Conservation (phyloP, 1,284 basidiomycete species). For the Cutaneotrichosporon daszewskae region DNA sequence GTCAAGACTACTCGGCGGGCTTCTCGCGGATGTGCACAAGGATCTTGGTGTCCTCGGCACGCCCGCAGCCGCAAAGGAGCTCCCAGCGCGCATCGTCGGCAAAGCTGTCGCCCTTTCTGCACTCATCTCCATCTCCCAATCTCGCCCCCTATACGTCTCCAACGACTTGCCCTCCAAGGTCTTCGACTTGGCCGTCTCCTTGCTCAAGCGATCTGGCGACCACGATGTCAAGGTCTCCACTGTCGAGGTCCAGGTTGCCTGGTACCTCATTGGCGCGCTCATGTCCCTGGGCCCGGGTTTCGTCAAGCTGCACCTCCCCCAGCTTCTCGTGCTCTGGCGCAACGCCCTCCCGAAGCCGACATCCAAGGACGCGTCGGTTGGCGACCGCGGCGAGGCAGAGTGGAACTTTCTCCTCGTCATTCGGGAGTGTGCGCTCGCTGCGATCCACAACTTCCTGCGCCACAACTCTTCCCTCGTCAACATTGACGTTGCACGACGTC, state of each 20-base stretch:
- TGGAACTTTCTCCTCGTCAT: slow-evolving; percentile 91
- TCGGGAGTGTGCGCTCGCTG: slow-evolving; percentile 81
- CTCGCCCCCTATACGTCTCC: slow-evolving; percentile 86
- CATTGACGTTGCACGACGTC: slow-evolving; percentile 80
- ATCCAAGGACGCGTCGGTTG: slow-evolving; percentile 67
- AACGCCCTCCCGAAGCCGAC: slow-evolving; percentile 94
- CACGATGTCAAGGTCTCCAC: slow-evolving; percentile 77
- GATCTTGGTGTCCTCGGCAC: slow-evolving; percentile 53
- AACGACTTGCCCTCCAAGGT: slow-evolving; percentile 88
- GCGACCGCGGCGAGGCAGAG: slow-evolving; percentile 65
- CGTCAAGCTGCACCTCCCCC: slow-evolving; percentile 83
- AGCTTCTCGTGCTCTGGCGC: slow-evolving; percentile 89
- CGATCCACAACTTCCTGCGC: slow-evolving; percentile 79
- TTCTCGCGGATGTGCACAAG: slow-evolving; percentile 73
- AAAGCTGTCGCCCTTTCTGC: slow-evolving; percentile 84
- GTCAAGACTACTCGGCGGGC: slow-evolving; percentile 71
- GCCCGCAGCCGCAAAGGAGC: slow-evolving; percentile 66
- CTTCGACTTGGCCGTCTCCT: slow-evolving; percentile 80
- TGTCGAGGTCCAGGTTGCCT: slow-evolving; percentile 87
- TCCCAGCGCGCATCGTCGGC: slow-evolving; percentile 68
- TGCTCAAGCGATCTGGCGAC: slow-evolving; percentile 84
- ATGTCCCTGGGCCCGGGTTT: slow-evolving; percentile 93
- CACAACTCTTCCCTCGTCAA: slow-evolving; percentile 77
- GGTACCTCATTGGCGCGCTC: slow-evolving; percentile 83
- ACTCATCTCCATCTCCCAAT: slow-evolving; percentile 76